phyloP scores from a whole-genome alignment of 495 filamentous ascomycete species.

The Hypoxylon crocopeplum region DNA sequence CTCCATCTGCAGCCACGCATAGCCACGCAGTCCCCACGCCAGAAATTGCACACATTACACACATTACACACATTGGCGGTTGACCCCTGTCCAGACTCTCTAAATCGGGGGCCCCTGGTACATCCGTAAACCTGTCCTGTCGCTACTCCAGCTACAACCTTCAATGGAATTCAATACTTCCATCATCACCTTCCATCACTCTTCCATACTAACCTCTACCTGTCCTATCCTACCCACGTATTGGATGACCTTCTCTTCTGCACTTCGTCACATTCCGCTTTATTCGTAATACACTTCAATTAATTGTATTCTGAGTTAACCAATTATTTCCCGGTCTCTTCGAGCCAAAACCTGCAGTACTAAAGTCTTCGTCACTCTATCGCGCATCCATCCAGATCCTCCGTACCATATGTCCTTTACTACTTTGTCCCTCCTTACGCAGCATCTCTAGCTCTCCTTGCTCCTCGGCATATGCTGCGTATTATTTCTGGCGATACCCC shows the following conservation, averaged over 20 bases:
- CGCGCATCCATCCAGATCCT: constrained; percentile 5
- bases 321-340: constrained; percentile 5
- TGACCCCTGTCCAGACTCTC: constrained; percentile 1
- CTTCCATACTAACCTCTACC: neutral
- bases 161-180: no score
- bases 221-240: neutral
- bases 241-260: no score
- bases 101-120: no score
- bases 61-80: neutral
- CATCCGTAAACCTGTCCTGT: no score
- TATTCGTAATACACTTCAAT: constrained; percentile 33
- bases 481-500: constrained; percentile 29
- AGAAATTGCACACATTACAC: neutral
- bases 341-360: constrained; percentile 9
- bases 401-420: constrained; percentile 9
- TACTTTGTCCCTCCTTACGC: constrained; percentile 26
- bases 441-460: constrained; percentile 32
- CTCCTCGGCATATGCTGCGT: constrained; percentile 18
- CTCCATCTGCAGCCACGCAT: constrained; percentile 21
- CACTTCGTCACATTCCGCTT: constrained; percentile 19
- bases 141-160: no score
- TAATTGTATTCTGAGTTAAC: constrained; percentile 34
- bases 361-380: constrained; percentile 11
- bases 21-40: no score
- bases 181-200: neutral